A percentile compares a stretch with the other conserved stretches of the same genome.
phyloP scores from a whole-genome alignment of 2,329 filamentous ascomycete species.

The Truncatella angustata region DNA sequence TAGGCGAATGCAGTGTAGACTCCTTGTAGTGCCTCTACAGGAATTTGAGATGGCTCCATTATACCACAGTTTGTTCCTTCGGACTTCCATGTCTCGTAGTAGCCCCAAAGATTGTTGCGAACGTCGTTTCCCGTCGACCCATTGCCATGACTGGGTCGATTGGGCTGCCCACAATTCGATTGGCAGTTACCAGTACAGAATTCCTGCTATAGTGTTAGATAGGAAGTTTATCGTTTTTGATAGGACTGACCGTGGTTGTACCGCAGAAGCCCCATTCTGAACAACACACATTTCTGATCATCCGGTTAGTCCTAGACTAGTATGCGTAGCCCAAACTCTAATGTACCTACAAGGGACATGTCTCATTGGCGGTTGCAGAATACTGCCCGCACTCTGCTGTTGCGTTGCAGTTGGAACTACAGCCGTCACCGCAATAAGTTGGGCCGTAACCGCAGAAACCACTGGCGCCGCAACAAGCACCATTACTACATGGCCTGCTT shows the following conservation, averaged over 20 bases:
- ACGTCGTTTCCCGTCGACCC: constrained; percentile 13
- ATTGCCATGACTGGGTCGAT: no score
- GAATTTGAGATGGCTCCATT: constrained; percentile 37
- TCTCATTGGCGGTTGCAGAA: neutral
- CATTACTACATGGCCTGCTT: neutral
- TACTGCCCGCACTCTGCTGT: constrained; percentile 11
- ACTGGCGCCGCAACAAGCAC: neutral
- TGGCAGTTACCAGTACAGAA: constrained; percentile 26
- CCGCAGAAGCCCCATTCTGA: constrained; percentile 32
- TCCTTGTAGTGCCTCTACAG: constrained; percentile 38
- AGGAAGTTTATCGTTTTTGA: neutral
- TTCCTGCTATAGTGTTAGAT: neutral
- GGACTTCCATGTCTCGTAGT: constrained; percentile 29
- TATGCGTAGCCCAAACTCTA: neutral
- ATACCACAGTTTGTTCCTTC: constrained; percentile 11
- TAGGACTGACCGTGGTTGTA: constrained; percentile 8
- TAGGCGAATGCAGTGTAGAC: constrained; percentile 32
- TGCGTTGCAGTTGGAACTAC: neutral
- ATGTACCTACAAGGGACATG: constrained; percentile 32
- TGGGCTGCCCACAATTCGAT: constrained; percentile 21
- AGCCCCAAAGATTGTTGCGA: constrained; percentile 26
- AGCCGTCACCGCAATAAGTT: constrained; percentile 1
- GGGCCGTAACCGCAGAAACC: constrained; percentile 1
- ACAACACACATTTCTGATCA: no score
- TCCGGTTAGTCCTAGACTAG: no score